These are phyloP conservation scores for Balakata baccata DNA, from an alignment of 345 rosid genomes.

Conservation along the genomic window DNA sequence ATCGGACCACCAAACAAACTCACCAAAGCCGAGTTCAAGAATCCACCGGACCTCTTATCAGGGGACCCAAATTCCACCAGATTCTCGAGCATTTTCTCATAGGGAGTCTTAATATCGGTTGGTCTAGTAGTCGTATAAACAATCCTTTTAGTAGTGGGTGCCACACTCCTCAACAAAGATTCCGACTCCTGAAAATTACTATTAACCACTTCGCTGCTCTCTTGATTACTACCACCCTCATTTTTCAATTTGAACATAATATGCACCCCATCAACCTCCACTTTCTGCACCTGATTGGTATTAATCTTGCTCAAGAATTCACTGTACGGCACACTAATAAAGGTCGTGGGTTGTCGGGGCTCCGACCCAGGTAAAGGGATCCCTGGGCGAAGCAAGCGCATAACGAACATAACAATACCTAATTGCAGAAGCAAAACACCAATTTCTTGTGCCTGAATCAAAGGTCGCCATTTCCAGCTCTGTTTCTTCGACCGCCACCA, in stretches of 20 bases:
- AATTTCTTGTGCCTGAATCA: conserved; percentile 73
- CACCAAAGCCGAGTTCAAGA: conserved; percentile 78
- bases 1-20: conserved; percentile 15
- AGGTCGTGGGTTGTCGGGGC: conserved; percentile 59
- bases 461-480: conserved; percentile 75
- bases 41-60: conserved; percentile 76
- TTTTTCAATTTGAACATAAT: conserved; percentile 74
- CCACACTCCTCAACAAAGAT: conserved; percentile 45
- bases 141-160: conserved; percentile 58
- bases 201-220: conserved; percentile 29
- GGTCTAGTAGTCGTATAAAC: conserved; percentile 84
- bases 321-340: conserved; percentile 76
- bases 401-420: conserved; percentile 71
- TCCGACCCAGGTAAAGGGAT: conserved; percentile 81
- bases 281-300: conserved; percentile 69
- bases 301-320: conserved; percentile 74
- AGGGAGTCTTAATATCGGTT: conserved; percentile 72
- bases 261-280: conserved; percentile 83
- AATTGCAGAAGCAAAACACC: conserved; percentile 72
- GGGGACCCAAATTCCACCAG: conserved; percentile 88
- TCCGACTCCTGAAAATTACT: conserved; percentile 61
- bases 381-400: conserved; percentile 87
- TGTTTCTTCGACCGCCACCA: conserved; percentile 71
- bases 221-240: conserved; percentile 43
- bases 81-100: conserved; percentile 92